These are phyloP conservation scores for Digitaria exilis DNA, from an alignment of 202 grass and related monocot genomes.

Conservation along the genomic window DNA sequence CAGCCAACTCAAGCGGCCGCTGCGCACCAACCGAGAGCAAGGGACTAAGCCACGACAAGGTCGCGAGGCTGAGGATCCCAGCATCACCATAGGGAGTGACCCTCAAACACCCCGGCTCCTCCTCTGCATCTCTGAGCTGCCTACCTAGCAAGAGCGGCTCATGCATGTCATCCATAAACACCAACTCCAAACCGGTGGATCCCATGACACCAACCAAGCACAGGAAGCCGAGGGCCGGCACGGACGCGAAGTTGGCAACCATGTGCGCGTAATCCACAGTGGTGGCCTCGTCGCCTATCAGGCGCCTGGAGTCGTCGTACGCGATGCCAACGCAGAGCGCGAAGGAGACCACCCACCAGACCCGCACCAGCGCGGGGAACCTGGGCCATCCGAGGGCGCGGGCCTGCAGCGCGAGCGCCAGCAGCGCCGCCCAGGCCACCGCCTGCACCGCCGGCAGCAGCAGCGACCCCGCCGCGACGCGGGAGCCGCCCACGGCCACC, in stretches of 20 bases:
- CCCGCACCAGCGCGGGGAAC: slow-evolving; percentile 71
- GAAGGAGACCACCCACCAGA: slow-evolving; percentile 94
- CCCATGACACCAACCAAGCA: slow-evolving; percentile 71
- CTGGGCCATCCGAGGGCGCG: slow-evolving; percentile 46
- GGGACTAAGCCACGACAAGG: slow-evolving; percentile 70
- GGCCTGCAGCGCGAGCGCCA: slow-evolving; percentile 57
- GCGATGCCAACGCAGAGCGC: slow-evolving; percentile 65
- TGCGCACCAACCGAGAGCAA: slow-evolving; percentile 76
- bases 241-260: slow-evolving; percentile 69
- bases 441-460: slow-evolving; percentile 61
- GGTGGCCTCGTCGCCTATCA: slow-evolving; percentile 19
- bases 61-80: slow-evolving; percentile 77
- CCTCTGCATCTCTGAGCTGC: slow-evolving; percentile 54
- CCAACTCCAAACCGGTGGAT: slow-evolving; percentile 62
- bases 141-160: slow-evolving; percentile 62
- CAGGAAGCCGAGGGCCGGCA: slow-evolving; percentile 77
- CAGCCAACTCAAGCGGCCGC: slow-evolving; percentile 76
- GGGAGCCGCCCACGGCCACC: slow-evolving; percentile 30
- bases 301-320: slow-evolving; percentile 46
- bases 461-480: slow-evolving; percentile 31
- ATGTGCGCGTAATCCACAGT: slow-evolving; percentile 52
- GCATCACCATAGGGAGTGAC: slow-evolving; percentile 78
- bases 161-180: slow-evolving; percentile 44
- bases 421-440: slow-evolving; percentile 59
- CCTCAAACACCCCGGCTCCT: slow-evolving; percentile 67